Percentiles rank a stretch among this genome's conserved stretches.
phyloP scores from a whole-genome alignment of 257 asterid genomes.

The Fraxinus pennsylvanica region DNA sequence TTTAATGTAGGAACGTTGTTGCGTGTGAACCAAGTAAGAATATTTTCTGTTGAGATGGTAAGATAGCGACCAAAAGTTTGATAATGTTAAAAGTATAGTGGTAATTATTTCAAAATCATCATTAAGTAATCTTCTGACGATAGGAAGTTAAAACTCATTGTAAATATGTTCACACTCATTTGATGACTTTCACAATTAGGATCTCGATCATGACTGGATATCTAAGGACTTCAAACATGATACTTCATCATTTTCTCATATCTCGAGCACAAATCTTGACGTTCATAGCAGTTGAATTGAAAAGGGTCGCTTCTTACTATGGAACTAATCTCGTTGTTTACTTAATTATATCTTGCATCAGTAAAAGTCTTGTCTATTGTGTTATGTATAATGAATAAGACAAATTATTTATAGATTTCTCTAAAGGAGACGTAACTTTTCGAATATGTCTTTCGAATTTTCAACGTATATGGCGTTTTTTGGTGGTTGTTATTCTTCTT shows the following conservation, averaged over 20 bases:
- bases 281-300: background rate
- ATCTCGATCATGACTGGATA: background rate
- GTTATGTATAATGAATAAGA: too few species aligned
- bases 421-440: too few species aligned
- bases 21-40: background rate
- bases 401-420: too few species aligned
- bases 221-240: background rate
- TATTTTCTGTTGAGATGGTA: background rate
- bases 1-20: background rate
- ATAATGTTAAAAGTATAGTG: background rate
- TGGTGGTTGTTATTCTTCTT: too few species aligned
- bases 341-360: too few species aligned
- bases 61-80: conserved; percentile 2
- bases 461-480: too few species aligned
- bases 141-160: background rate
- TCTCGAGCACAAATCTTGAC: background rate
- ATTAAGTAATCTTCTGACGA: background rate
- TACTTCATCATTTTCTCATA: background rate
- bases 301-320: background rate
- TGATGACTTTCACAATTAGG: background rate
- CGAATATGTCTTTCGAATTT: too few species aligned
- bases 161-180: background rate
- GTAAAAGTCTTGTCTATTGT: too few species aligned
- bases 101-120: background rate
- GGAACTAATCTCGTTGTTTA: too few species aligned